Conservation (phyloP, 2,329 filamentous ascomycete species). For the Sclerotinia subarctica region DNA sequence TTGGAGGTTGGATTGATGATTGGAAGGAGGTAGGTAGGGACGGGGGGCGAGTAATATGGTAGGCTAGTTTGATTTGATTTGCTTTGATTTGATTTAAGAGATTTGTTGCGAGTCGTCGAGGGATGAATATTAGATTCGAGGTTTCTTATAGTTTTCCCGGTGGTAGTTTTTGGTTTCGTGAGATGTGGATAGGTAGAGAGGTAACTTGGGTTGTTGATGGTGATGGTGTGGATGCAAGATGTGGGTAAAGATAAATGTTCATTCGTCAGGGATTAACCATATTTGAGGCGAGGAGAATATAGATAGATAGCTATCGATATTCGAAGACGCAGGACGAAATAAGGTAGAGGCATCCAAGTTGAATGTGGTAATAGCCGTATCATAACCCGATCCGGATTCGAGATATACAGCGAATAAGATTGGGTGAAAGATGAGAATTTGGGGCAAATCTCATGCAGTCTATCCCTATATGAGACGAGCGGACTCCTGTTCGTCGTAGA, state of each 20-base stretch:
- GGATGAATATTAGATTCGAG: not conserved
- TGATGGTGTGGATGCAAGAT: not conserved
- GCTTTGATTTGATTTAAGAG: not conserved
- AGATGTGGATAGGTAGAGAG: not conserved
- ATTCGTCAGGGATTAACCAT: no score
- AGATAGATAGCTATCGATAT: not conserved
- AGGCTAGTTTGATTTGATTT: not conserved
- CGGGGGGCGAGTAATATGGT: fast-evolving
- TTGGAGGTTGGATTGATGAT: no score
- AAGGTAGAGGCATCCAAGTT: not conserved
- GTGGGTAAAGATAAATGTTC: not conserved
- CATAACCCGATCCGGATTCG: conserved; percentile 15
- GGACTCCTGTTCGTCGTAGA: conserved; percentile 26
- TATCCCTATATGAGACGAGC: conserved; percentile 29
- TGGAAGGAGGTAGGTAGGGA: no score
- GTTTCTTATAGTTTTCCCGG: not conserved
- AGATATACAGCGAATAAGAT: conserved; percentile 11
- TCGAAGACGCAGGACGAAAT: not conserved
- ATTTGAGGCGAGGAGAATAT: not conserved
- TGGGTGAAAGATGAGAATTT: conserved; percentile 25
- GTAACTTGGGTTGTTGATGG: not conserved
- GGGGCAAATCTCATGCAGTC: conserved; percentile 19
- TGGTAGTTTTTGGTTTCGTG: not conserved
- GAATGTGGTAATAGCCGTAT: conserved; percentile 33
- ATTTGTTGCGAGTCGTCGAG: conserved; percentile 2